These are phyloP conservation scores for Diaporthe citriasiana DNA, from an alignment of 2,329 filamentous ascomycete genomes.

Conservation along the genomic window DNA sequence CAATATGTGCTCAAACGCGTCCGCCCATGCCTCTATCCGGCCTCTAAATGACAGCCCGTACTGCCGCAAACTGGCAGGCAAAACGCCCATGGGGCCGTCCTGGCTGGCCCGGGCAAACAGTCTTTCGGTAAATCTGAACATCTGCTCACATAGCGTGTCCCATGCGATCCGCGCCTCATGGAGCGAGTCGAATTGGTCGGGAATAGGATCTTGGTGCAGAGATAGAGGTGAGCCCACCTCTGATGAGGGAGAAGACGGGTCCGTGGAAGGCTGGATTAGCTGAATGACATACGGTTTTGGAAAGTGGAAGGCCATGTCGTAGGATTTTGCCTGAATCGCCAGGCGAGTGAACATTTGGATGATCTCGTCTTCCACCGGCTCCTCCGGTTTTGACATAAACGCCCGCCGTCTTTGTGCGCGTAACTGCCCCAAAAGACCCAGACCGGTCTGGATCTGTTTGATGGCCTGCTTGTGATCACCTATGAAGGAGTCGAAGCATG, in stretches of 20 bases:
- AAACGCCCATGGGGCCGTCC: constrained; percentile 66
- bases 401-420: constrained; percentile 60
- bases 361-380: constrained; percentile 70
- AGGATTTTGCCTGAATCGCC: constrained; percentile 76
- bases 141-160: constrained; percentile 68
- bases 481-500: constrained; percentile 78
- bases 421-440: constrained; percentile 67
- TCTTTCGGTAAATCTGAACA: constrained; percentile 71
- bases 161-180: constrained; percentile 69
- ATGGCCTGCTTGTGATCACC: constrained; percentile 75
- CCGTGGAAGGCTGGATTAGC: constrained; percentile 56
- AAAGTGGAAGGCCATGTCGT: constrained; percentile 78
- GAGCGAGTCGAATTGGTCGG: constrained; percentile 62
- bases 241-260: constrained; percentile 59
- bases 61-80: constrained; percentile 63
- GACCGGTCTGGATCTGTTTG: constrained; percentile 70
- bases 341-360: constrained; percentile 74
- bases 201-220: constrained; percentile 55
- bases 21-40: constrained; percentile 68
- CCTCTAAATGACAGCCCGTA: constrained; percentile 63
- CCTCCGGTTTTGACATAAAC: constrained; percentile 57
- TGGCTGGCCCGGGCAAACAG: constrained; percentile 63
- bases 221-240: constrained; percentile 59
- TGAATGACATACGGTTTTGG: constrained; percentile 73
- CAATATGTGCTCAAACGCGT: constrained; percentile 70